Percentiles rank a stretch among this genome's conserved stretches.
Conservation (phyloP, 108 stramenopile species). For the Bacterosira constricta region DNA sequence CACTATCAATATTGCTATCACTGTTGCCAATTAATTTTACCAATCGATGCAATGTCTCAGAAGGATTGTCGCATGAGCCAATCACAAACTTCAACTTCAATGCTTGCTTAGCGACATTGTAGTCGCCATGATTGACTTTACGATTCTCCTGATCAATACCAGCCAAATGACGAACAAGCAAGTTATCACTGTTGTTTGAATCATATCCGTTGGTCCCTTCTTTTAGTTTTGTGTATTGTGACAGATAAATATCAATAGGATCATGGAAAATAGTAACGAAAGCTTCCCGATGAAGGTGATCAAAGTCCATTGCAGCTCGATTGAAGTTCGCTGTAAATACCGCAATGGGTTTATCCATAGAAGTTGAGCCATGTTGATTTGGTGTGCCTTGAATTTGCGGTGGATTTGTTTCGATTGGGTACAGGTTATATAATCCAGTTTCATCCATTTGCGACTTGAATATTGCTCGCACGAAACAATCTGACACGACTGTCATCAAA, state of each 20-base stretch:
- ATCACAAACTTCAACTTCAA: constrained; percentile 17
- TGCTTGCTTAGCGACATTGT: constrained; percentile 6
- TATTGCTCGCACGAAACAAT: background rate
- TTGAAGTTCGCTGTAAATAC: constrained; percentile 12
- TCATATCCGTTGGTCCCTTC: background rate
- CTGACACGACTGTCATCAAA: constrained; percentile 7
- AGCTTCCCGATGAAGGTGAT: background rate
- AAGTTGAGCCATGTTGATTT: background rate
- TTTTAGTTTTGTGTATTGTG: background rate
- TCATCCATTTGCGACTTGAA: constrained; percentile 1
- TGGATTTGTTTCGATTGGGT: background rate
- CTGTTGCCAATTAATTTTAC: background rate
- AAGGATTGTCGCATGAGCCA: constrained; percentile 6
- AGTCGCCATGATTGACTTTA: constrained; percentile 4
- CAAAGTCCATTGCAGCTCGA: constrained; percentile 5
- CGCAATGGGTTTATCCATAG: background rate
- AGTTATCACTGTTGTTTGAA: background rate
- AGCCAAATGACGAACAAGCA: constrained; percentile 10
- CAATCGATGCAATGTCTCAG: background rate
- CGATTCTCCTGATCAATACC: background rate
- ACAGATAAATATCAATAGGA: constrained; percentile 13
- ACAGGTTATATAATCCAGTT: background rate
- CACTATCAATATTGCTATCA: background rate
- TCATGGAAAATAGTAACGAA: constrained; percentile 5
- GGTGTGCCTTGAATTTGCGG: background rate